Evolutionary conservation across 2,329 filamentous ascomycete species (phyloP), one percentile per base, ranked within the genome.

Genomic region (Epichloe bromicola): DNA sequence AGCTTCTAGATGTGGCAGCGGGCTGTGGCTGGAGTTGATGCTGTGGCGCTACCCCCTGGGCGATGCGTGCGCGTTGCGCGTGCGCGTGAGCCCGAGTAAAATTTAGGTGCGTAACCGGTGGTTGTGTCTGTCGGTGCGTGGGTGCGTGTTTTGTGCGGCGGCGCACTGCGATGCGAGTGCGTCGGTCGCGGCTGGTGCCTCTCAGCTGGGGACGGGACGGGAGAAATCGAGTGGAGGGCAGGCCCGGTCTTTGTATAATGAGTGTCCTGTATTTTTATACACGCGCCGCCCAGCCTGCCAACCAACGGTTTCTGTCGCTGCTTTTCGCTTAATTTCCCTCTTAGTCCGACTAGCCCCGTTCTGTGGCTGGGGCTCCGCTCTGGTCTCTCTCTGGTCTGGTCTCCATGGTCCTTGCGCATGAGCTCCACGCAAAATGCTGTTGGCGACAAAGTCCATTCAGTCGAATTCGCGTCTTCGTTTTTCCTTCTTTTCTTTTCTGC

Each of bases 191-290:
- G 45, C 37, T 51, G 52, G 19, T 30, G 30, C 33, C 41, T 48
- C 41, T 45, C 49, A 45, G 44, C 47, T 50, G 50, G 46, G 54
- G 57, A 59, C 57, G 57, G 57, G 59, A 57, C 54, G 61, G 64
- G 63, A 59, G 63, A 64, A 68, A 67, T 63, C 62, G 64, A 64
- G 66, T 67, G 68, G 68, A 69, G 67, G 67, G 68, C 67, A 68
- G 64, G 67, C 65, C 63, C 54, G 65, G 63, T 64, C 66, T 68
- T 69, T 66, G 55, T 69, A 70, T 70, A 55, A 68, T 67, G 67
- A 67, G 64, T 65, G 62, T 64, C 64, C 61, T 70, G 65, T 67
- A 69, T 67, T 70, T 70, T 70, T 70, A 70, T 70, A 70, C 67
- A 69, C 55, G 55, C 53, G 52, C 48, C 51, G 53, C 46, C 54